phyloP scores from a whole-genome alignment of 768 basidiomycete genomes.

The Mycena leptocephala region DNA sequence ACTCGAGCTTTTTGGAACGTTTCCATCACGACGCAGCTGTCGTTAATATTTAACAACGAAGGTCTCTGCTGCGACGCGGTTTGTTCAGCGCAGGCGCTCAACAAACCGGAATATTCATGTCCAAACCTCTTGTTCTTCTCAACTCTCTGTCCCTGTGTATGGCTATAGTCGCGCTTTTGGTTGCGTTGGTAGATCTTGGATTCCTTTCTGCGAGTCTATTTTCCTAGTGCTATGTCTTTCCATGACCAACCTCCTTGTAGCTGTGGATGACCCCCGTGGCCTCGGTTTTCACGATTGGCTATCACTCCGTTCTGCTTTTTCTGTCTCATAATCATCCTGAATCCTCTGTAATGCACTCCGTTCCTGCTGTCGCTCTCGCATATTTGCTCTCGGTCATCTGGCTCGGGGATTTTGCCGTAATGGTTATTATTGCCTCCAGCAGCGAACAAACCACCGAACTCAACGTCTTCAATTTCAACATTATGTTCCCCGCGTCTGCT shows the following conservation, averaged over 20 bases:
- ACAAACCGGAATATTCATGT: constrained; percentile 21
- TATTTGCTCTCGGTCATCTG: constrained; percentile 45
- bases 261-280: constrained; percentile 20
- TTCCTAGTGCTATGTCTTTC: neutral
- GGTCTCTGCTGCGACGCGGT: too few relatives aligned
- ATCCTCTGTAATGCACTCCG: constrained; percentile 28
- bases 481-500: neutral
- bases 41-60: too few relatives aligned
- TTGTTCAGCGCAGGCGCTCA: constrained; percentile 30
- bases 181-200: constrained; percentile 19
- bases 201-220: constrained; percentile 1
- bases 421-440: constrained; percentile 38
- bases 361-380: constrained; percentile 38
- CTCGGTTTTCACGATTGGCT: constrained; percentile 41
- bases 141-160: constrained; percentile 43
- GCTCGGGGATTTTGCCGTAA: constrained; percentile 45
- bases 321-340: constrained; percentile 37
- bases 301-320: constrained; percentile 39
- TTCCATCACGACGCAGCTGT: neutral
- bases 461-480: neutral
- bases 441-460: neutral
- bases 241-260: neutral
- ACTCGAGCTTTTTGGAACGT: too few relatives aligned
- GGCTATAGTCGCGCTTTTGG: constrained; percentile 35
- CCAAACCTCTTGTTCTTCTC: constrained; percentile 39